Evolutionary conservation across 768 basidiomycete species (phyloP), one percentile per base, ranked within the genome.

Genomic region (Podaxis mareebaensis): DNA sequence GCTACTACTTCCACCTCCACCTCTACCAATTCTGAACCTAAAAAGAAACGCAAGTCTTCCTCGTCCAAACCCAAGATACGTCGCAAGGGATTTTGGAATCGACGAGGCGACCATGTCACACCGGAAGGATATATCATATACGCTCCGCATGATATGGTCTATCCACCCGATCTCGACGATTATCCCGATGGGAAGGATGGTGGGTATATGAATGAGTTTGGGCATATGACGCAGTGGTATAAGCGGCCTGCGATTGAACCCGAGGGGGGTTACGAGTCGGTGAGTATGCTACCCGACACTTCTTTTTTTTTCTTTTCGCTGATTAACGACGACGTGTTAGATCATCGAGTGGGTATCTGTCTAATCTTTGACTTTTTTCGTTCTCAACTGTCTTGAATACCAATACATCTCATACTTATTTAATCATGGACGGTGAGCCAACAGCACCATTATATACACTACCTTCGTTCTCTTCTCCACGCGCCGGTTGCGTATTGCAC

Each of bases 91-190:
- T 85, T 77, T 67, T 92, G 91, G 91, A 92, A 92, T 66, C 70
- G 81, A n/a, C 84, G 90, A 1, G 91, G 91, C 0, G 91, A 92
- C 70, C 84, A 90, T 67, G 79, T 89, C 55, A 88, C 86, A 22
- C 58, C 71, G 22, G 73, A 77, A 20, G 79, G 80, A 53, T 87
- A 76, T 67, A 77, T 91, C 65, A 89, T 92, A 33, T 91, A 87
- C 61, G 89, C 88, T 7, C 91, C 91, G 1, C 73, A 71, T 0
- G 73, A 78, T 7, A 71, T 73, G 52, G 79, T 81, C n/a, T 86
- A 86, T 67, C 91, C 91, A 1, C 65, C 69, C 0, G 91, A 92
- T 8, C 77, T 92, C 26, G 73, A 75, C 46, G 74, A 79, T 1
- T 91, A 92, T 66, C 91, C 73, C 0, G 80, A 82, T 40, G 51